phyloP scores from a whole-genome alignment of 495 filamentous ascomycete genomes.

The Aspergillus asperescens region DNA sequence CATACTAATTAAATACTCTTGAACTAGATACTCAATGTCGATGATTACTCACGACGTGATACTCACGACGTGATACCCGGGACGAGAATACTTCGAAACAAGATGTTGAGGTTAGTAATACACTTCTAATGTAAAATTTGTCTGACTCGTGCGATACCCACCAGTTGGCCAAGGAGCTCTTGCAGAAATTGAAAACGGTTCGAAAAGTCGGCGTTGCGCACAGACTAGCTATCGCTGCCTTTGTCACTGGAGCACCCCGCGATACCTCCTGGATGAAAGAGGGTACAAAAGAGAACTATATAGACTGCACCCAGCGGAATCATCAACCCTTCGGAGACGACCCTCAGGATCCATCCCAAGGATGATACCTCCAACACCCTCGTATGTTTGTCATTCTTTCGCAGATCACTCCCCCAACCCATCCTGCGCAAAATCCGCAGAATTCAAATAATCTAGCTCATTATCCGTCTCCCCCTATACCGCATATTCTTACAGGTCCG shows the following conservation, averaged over 20 bases:
- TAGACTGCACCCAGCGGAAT: too few species aligned
- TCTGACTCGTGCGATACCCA: slow-evolving; percentile 7
- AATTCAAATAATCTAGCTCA: too few species aligned
- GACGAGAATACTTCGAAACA: slow-evolving; percentile 7
- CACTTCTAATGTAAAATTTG: slow-evolving; percentile 6
- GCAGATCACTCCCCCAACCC: too few species aligned
- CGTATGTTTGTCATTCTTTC: too few species aligned
- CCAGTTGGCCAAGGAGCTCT: slow-evolving; percentile 9
- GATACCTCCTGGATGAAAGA: slow-evolving; percentile 11
- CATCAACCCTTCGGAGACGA: too few species aligned
- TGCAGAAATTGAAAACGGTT: slow-evolving; percentile 6
- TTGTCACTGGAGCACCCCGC: slow-evolving; percentile 6
- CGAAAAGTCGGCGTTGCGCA: slow-evolving; percentile 4
- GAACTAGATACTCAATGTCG: slow-evolving; percentile 7
- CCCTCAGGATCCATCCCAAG: too few species aligned
- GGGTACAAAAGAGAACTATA: slow-evolving; percentile 6
- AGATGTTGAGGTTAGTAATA: slow-evolving; percentile 8
- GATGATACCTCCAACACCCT: too few species aligned
- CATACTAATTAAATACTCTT: slow-evolving; percentile 11
- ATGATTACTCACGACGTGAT: slow-evolving; percentile 3
- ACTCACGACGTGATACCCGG: too few species aligned
- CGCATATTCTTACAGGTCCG: too few species aligned
- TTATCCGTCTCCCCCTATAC: too few species aligned
- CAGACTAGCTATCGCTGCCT: slow-evolving; percentile 10
- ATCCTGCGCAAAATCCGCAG: too few species aligned